phyloP scores from a whole-genome alignment of 305 asterid genomes.

The Fraxinus albicans region DNA sequence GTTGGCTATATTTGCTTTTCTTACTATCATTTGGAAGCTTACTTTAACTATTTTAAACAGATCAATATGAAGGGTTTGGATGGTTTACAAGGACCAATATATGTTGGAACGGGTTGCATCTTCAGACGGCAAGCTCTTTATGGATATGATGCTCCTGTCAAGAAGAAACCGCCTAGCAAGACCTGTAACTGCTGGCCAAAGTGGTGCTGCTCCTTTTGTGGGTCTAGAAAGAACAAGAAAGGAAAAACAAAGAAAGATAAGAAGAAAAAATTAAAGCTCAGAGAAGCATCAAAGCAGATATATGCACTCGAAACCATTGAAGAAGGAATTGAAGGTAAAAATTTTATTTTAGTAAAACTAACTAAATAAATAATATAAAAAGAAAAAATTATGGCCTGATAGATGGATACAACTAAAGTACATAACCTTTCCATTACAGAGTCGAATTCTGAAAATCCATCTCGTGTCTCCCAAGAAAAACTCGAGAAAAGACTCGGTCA shows the following conservation, averaged over 20 bases:
- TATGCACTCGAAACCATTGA: conserved; percentile 91
- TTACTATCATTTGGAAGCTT: conserved; percentile 17
- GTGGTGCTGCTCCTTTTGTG: conserved; percentile 70
- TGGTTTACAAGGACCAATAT: conserved; percentile 94
- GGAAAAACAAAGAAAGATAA: conserved; percentile 56
- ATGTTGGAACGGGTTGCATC: conserved; percentile 89
- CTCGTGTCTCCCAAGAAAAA: conserved; percentile 56
- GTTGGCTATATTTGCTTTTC: not conserved
- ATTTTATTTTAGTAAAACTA: not conserved
- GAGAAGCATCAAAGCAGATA: conserved; percentile 83
- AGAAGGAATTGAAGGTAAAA: conserved; percentile 68
- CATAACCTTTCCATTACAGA: conserved; percentile 36
- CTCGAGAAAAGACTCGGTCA: conserved; percentile 82
- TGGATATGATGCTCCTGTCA: conserved; percentile 73
- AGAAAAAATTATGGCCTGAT: not conserved
- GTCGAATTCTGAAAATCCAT: conserved; percentile 27
- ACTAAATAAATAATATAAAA: not conserved
- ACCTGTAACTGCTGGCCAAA: conserved; percentile 88
- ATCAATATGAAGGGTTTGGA: conserved; percentile 95
- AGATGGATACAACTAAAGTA: conserved; percentile 7
- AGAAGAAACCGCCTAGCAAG: conserved; percentile 72
- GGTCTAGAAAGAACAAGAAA: conserved; percentile 51
- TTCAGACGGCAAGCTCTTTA: conserved; percentile 85
- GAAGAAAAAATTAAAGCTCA: conserved; percentile 60
- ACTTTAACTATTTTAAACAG: conserved; percentile 39